A percentile compares a stretch with the other conserved stretches of the same genome.
Evolutionary conservation across 495 filamentous ascomycete genomes (phyloP).

Genomic region (Hypoxylon intermedium): DNA sequence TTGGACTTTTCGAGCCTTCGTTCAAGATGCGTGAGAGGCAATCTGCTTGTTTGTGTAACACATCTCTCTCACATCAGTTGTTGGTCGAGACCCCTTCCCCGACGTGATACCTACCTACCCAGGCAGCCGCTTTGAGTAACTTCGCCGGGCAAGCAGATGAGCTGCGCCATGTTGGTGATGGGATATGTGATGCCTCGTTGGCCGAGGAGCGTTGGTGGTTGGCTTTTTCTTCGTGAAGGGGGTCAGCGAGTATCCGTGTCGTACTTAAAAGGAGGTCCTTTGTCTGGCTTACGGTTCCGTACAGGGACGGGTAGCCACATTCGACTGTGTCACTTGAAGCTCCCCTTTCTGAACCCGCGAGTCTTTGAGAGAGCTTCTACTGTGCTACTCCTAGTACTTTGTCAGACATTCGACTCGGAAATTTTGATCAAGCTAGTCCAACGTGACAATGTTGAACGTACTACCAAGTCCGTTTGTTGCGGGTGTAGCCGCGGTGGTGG

Average conservation of each 20-base stretch:
- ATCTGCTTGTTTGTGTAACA: neutral
- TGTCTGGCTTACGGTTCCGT: neutral
- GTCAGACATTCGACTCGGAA: neutral
- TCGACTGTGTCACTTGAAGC: neutral
- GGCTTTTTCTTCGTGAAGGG: neutral
- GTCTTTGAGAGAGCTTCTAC: no score
- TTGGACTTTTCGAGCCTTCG: neutral
- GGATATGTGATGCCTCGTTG: neutral
- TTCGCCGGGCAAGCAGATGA: neutral
- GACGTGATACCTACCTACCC: neutral
- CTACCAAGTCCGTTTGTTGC: neutral
- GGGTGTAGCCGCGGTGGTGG: neutral
- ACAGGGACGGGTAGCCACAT: neutral
- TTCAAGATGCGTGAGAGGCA: neutral
- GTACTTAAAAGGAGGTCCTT: neutral
- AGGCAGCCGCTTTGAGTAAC: neutral
- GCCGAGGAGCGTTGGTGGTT: neutral
- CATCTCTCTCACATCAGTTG: neutral
- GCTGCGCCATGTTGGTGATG: neutral
- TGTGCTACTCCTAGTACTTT: neutral
- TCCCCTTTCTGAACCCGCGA: neutral
- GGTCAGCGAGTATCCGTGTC: neutral
- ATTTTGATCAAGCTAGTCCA: neutral
- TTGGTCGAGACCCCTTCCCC: neutral
- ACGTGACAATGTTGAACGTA: slow-evolving; percentile 1